These are phyloP conservation scores for Melanomma pulvis-pyrius DNA, from an alignment of 495 filamentous ascomycete genomes.

Conservation along the genomic window DNA sequence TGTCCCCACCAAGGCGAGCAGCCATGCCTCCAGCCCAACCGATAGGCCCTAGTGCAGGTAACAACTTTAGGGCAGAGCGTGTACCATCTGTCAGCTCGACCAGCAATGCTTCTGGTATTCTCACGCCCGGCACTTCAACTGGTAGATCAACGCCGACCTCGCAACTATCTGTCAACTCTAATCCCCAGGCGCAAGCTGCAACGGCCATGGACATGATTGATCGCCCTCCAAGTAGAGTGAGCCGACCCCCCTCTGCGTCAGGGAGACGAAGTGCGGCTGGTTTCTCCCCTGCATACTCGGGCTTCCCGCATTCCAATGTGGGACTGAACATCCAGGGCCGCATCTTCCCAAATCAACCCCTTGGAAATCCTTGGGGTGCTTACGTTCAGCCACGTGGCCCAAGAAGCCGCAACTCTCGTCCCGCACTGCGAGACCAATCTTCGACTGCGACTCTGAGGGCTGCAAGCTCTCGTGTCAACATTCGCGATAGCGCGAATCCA, in stretches of 20 bases:
- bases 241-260: constrained; percentile 32
- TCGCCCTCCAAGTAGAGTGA: constrained; percentile 33
- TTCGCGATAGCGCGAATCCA: constrained; percentile 17
- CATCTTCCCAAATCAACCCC: constrained; percentile 22
- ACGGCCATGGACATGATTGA: constrained; percentile 35
- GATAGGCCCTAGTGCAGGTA: background rate
- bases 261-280: constrained; percentile 29
- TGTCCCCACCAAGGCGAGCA: constrained; percentile 20
- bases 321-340: constrained; percentile 35
- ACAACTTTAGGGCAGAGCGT: constrained; percentile 15
- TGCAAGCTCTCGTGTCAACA: constrained; percentile 33
- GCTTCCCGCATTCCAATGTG: constrained; percentile 19
- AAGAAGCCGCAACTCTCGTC: constrained; percentile 35
- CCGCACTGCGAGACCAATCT: constrained; percentile 38
- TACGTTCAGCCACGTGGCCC: constrained; percentile 30
- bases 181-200: constrained; percentile 16
- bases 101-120: constrained; percentile 16
- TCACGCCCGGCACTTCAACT: constrained; percentile 22
- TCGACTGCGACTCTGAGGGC: constrained; percentile 40
- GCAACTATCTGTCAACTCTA: constrained; percentile 20
- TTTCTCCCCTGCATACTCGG: constrained; percentile 27
- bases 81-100: constrained; percentile 16
- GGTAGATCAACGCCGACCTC: constrained; percentile 3
- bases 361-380: constrained; percentile 35
- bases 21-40: background rate